Evolutionary conservation across 257 asterid genomes (phyloP), one percentile per base, ranked within the genome.

Genomic region (Linaria vulgaris): DNA sequence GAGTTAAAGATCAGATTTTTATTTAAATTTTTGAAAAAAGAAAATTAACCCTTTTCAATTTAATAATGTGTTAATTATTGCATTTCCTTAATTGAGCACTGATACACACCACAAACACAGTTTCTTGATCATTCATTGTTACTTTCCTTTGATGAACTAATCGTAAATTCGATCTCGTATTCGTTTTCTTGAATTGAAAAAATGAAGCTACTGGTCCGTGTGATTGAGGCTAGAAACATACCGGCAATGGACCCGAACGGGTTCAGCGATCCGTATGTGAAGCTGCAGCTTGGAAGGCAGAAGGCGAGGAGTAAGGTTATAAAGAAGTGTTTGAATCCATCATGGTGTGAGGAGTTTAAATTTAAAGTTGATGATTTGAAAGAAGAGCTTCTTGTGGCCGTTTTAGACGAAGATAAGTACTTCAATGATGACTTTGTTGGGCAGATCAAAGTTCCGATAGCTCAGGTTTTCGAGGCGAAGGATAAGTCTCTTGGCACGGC

Each of bases 151-250:
- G 13, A 9, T 46, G 16, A 34, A 8, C 22, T n/a, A n/a, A n/a
- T n/a, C n/a, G n/a, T n/a, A n/a, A n/a, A n/a, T n/a, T n/a, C n/a
- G n/a, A 27, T 27, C 34, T 27, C 6, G 34, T 27, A 27, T 27
- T 27, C 34, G 6, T 27, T 27, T 27, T 27, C 3, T 2, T 27
- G 6, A 27, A 27, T 2, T 2, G 6, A 27, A 31, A 67, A 61
- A 51, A 88, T 90, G 97, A 85, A 86, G 87, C 91, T 94, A n/a
- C 74, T 94, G 74, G 95, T 94, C 52, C 90, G 99, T 2, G 97
- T 81, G 16, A 94, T 87, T n/a, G 99, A 90, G 69, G 99, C 92
- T 0, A 79, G 71, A 49, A 80, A 90, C 47, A 69, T 94, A 62
- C 97, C 97, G 55, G 85, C 96, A 52, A 78, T 82, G 79, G 96